phyloP scores from a whole-genome alignment of 2,329 filamentous ascomycete species.

The Exophiala lecanii-corni region DNA sequence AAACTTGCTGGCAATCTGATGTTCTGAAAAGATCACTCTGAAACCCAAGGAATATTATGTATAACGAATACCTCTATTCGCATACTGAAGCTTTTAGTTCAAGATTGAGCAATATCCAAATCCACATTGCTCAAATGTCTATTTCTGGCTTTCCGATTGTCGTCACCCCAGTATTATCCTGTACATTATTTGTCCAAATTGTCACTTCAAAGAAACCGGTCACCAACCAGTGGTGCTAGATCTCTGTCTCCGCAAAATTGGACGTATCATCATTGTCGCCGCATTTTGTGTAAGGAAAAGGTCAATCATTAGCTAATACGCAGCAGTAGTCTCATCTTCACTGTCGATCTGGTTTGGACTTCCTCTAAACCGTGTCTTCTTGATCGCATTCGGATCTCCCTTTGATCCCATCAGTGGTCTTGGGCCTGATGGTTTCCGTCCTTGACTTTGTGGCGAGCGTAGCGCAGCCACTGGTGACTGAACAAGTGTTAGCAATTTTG shows the following conservation, averaged over 20 bases:
- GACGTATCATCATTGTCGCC: too few relatives aligned
- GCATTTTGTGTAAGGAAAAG: too few relatives aligned
- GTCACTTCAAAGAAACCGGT: not conserved
- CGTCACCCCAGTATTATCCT: not conserved
- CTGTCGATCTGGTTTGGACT: constrained; percentile 39
- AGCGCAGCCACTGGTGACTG: constrained; percentile 26
- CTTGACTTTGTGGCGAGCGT: constrained; percentile 31
- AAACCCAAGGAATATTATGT: too few relatives aligned
- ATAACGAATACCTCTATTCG: too few relatives aligned
- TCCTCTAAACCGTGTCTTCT: constrained; percentile 36
- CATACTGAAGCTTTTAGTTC: too few relatives aligned
- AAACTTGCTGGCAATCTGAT: too few relatives aligned
- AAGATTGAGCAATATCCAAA: not conserved
- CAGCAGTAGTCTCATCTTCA: constrained; percentile 17
- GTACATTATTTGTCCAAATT: not conserved
- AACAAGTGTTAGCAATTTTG: constrained; percentile 11
- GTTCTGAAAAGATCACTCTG: too few relatives aligned
- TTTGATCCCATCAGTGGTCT: constrained; percentile 41
- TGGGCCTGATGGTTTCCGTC: constrained; percentile 45
- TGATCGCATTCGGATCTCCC: constrained; percentile 27
- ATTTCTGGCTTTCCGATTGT: not conserved
- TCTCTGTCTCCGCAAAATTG: not conserved
- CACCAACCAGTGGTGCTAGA: not conserved
- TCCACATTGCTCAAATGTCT: not conserved
- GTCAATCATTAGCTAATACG: constrained; percentile 5